phyloP scores from a whole-genome alignment of 2,329 filamentous ascomycete species.

The Stagonosporopsis chrysanthemi region DNA sequence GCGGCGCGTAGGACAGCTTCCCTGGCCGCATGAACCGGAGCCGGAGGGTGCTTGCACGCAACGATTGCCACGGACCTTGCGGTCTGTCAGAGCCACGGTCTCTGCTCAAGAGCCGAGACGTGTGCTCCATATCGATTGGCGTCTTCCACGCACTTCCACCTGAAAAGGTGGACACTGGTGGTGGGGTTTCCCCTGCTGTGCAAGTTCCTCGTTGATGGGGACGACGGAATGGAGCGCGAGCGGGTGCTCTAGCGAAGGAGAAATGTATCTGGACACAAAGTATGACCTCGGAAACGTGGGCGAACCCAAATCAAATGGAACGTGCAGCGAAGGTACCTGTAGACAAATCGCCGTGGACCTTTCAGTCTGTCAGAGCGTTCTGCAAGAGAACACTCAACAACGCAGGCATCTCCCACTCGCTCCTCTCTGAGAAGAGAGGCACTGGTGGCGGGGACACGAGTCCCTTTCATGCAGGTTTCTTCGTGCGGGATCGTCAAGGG shows the following conservation, averaged over 20 bases:
- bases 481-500: slow-evolving; percentile 27
- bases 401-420: slow-evolving; percentile 39
- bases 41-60: slow-evolving; percentile 31
- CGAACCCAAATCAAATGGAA: slow-evolving; percentile 18
- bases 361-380: slow-evolving; percentile 29
- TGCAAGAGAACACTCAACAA: slow-evolving; percentile 23
- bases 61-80: slow-evolving; percentile 36
- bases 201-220: slow-evolving; percentile 25
- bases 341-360: slow-evolving; percentile 33
- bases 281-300: slow-evolving; percentile 13
- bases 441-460: slow-evolving; percentile 31
- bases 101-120: slow-evolving; percentile 8
- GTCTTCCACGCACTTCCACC: slow-evolving; percentile 36
- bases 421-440: slow-evolving; percentile 31
- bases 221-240: slow-evolving; percentile 20
- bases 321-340: slow-evolving; percentile 28
- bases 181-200: slow-evolving; percentile 35
- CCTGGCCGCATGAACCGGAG: slow-evolving; percentile 6
- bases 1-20: slow-evolving; percentile 17
- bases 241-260: slow-evolving; percentile 14
- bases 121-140: slow-evolving; percentile 37
- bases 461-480: slow-evolving; percentile 33
- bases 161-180: slow-evolving; percentile 31
- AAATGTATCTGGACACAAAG: slow-evolving; percentile 18
- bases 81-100: slow-evolving; percentile 33